Percentiles rank a stretch among this genome's conserved stretches.
Conservation (phyloP, 2,329 filamentous ascomycete species). For the Apiospora saccharicola region DNA sequence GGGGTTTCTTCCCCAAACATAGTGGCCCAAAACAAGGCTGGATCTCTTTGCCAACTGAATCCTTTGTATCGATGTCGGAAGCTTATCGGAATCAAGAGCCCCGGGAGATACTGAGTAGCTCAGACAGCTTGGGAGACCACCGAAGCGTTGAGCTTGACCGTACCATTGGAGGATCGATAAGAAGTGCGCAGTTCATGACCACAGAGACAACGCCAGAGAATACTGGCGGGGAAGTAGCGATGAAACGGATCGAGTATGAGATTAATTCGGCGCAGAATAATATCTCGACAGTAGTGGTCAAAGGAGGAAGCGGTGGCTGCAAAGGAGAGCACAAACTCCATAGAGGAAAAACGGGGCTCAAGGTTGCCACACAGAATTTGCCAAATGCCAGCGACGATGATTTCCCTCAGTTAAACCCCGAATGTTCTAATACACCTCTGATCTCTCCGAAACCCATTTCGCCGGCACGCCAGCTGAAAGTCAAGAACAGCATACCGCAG, state of each 20-base stretch:
- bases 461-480: slow-evolving; percentile 51
- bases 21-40: neutral
- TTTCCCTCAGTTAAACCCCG: slow-evolving; percentile 38
- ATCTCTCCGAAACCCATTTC: slow-evolving; percentile 59
- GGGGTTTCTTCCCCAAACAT: neutral
- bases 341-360: slow-evolving; percentile 12
- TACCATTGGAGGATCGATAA: neutral
- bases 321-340: neutral
- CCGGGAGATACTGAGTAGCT: neutral
- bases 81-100: neutral
- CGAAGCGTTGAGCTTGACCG: neutral
- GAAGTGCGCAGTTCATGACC: neutral
- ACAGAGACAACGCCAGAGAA: neutral
- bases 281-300: neutral
- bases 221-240: neutral
- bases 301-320: neutral
- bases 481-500: slow-evolving; percentile 58
- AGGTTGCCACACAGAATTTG: neutral
- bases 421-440: slow-evolving; percentile 44
- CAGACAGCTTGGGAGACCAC: neutral
- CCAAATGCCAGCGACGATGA: slow-evolving; percentile 33
- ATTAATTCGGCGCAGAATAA: neutral
- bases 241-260: neutral
- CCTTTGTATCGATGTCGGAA: neutral
- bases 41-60: neutral